Evolutionary conservation across 441 rosid species (phyloP).

Genomic region (Breynia disticha): DNA sequence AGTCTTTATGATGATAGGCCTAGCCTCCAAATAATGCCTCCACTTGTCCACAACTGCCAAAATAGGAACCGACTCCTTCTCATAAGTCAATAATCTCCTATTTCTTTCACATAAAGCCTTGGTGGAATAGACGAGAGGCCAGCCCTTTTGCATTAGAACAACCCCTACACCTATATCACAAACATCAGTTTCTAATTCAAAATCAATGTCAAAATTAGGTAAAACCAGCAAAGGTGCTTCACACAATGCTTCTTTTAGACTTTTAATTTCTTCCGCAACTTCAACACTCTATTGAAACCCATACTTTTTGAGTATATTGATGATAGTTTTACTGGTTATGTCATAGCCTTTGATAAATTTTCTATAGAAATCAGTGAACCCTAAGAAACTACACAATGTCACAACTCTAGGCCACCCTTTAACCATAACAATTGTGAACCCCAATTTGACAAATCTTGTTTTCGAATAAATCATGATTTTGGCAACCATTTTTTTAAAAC

Average conservation of each 20-base stretch:
- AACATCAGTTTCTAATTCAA: neutral
- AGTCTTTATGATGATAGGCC: neutral
- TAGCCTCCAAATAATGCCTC: neutral
- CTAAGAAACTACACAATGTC: neutral
- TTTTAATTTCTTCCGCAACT: neutral
- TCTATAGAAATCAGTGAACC: no score
- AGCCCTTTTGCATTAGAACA: neutral
- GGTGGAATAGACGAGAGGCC: neutral
- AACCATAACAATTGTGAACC: no score
- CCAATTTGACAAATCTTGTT: no score
- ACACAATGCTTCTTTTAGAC: neutral
- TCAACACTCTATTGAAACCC: fast-evolving
- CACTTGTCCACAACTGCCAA: neutral
- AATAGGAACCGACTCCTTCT: neutral
- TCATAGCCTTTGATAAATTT: neutral
- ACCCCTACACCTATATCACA: neutral
- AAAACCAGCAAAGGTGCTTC: neutral
- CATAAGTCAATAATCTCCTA: neutral
- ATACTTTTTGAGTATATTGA: neutral
- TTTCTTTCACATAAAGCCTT: neutral
- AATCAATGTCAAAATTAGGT: neutral
- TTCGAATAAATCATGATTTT: no score
- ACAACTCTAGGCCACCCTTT: neutral
- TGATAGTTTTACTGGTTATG: neutral
- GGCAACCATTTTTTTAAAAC: no score